Percentiles rank a stretch among this genome's conserved stretches.
These are phyloP conservation scores for Blastobotrys peoriensis DNA, from an alignment of 805 yeast species.

Conservation along the genomic window DNA sequence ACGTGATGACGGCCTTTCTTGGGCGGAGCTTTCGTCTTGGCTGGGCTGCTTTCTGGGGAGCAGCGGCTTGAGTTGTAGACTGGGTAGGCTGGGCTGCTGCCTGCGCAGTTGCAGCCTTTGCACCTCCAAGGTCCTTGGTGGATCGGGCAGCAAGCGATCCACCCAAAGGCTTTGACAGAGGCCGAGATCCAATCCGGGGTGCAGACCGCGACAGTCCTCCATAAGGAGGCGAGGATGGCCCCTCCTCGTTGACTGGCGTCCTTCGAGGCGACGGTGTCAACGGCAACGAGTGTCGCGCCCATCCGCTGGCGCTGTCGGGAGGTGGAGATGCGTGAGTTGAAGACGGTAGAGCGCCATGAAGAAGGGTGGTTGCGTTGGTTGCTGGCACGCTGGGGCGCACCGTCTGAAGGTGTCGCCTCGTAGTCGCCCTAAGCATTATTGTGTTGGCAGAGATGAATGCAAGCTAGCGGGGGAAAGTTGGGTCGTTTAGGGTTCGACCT, in stretches of 20 bases:
- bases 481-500: no score
- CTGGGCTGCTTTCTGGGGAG: conserved; percentile 22
- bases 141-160: no score
- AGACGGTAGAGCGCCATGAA: not conserved
- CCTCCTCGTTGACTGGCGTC: no score
- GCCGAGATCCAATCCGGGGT: no score
- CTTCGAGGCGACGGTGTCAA: not conserved
- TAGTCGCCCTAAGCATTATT: conserved; percentile 2
- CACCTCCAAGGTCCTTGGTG: no score
- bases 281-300: conserved; percentile 7
- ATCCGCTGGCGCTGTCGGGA: not conserved
- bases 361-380: not conserved
- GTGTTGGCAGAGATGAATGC: no score
- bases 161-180: no score
- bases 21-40: conserved; percentile 64
- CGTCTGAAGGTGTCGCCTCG: conserved; percentile 7
- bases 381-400: conserved; percentile 1
- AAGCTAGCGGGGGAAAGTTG: no score
- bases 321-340: not conserved
- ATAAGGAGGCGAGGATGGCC: no score
- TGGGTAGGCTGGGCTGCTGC: not conserved
- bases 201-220: no score
- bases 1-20: conserved; percentile 80
- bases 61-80: not conserved
- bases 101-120: not conserved